Percentiles rank a stretch among this genome's conserved stretches.
Evolutionary conservation across 208 protist species (phyloP).

Genomic region (Acanthamoeba sp.): DNA sequence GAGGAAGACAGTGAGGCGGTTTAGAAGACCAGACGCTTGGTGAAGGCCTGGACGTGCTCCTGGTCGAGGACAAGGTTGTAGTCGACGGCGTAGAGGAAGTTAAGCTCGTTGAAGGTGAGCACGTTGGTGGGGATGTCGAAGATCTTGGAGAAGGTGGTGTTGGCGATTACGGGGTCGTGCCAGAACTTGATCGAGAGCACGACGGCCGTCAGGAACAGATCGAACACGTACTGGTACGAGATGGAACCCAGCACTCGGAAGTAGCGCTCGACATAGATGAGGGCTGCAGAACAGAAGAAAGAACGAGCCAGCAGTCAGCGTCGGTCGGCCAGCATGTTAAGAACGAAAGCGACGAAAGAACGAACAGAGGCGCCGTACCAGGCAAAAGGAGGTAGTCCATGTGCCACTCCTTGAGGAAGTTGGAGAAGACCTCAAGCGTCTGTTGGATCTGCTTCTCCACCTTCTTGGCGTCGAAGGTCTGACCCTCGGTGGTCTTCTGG

Average conservation of each 20-base stretch:
- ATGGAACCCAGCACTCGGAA: constrained; percentile 61
- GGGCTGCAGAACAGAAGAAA: constrained; percentile 24
- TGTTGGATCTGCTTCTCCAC: constrained; percentile 76
- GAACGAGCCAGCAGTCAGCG: too few species aligned
- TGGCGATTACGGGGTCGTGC: constrained; percentile 72
- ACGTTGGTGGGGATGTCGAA: constrained; percentile 74
- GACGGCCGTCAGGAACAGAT: constrained; percentile 67
- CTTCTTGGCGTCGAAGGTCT: constrained; percentile 70
- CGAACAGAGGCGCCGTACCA: not conserved
- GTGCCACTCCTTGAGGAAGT: constrained; percentile 74
- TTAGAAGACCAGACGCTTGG: constrained; percentile 54
- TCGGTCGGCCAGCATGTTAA: too few species aligned
- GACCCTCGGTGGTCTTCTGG: constrained; percentile 70
- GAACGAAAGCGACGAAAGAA: not conserved
- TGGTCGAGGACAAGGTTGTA: constrained; percentile 71
- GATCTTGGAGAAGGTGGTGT: constrained; percentile 73
- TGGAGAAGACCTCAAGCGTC: constrained; percentile 67
- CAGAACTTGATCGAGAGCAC: constrained; percentile 76
- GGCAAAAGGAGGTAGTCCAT: constrained; percentile 71
- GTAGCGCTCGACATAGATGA: constrained; percentile 71
- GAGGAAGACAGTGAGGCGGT: not conserved
- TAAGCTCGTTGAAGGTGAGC: constrained; percentile 74
- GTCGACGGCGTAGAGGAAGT: constrained; percentile 73
- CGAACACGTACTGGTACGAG: constrained; percentile 66
- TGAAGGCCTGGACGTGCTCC: constrained; percentile 68